Evolutionary conservation across 768 basidiomycete genomes (phyloP).

Genomic region (Suillus cothurnatus): DNA sequence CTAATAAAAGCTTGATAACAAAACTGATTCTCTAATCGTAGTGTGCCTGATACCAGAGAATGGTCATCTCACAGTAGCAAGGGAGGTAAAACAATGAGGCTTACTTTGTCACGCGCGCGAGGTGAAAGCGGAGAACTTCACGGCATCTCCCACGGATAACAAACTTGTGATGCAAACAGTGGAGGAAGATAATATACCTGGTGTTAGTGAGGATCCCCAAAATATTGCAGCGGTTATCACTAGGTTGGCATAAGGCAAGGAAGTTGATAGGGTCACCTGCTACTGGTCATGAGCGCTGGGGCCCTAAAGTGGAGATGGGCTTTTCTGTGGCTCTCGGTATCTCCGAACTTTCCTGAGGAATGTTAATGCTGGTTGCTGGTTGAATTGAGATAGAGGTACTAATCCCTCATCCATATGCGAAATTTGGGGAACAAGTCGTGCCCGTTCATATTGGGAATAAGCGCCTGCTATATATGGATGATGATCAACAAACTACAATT

Average conservation of each 20-base stretch:
- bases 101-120: neutral
- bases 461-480: neutral
- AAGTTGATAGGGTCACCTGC: neutral
- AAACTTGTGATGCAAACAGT: neutral
- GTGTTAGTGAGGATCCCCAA: neutral
- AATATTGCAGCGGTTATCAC: neutral
- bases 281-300: neutral
- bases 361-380: no score
- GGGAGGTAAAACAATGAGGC: neutral
- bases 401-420: neutral
- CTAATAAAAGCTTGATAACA: constrained; percentile 10
- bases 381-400: neutral
- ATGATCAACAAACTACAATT: neutral
- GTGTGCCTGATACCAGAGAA: neutral
- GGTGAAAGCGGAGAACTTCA: neutral
- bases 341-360: neutral
- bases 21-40: neutral
- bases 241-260: neutral
- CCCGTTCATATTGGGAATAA: neutral
- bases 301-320: neutral
- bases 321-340: neutral
- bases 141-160: constrained; percentile 4
- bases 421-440: neutral
- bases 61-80: neutral
- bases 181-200: neutral